Evolutionary conservation across 2,329 filamentous ascomycete species (phyloP), one percentile per base, ranked within the genome.

Genomic region (Cryphonectria carpinicola): DNA sequence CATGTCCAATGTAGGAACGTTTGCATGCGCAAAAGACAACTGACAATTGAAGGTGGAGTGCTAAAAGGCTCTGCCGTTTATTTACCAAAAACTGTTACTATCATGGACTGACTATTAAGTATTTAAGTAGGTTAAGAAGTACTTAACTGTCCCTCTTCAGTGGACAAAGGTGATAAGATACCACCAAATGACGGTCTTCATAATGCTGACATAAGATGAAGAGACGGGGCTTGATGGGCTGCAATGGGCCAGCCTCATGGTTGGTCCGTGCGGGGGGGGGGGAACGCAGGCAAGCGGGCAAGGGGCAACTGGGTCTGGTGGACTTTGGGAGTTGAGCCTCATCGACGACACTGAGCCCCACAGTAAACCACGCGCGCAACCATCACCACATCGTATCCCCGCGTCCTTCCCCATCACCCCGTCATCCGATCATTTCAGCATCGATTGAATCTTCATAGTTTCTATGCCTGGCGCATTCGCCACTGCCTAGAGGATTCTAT

Each of bases 381-480:
- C 46, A 35, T 60, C 39, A 67, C 66, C 66, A 49, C 46, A 28
- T 52, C 66, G 5, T 49, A 19, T 4, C 32, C 66, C 65, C 64
- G 32, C 65, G 25, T 39, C 60, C 66, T 60, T n/a, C 19, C 19
- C 56, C 68, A 72, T 72, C 69, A 61, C 54, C 25, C 43, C 28
- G 46, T 49, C 66, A 65, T 65, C 71, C 32, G 49, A 68, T 17
- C 22, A 46, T 19, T 28, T 28, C n/a, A 61, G 32, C 37, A 68
- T 58, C 37, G 46, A 64, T 52, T 41, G n/a, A 54, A 64, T 11
- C 41, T 37, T 28, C 17, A 37, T 62, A 37, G 28, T n/a, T 39
- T 32, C 37, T 32, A 32, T n/a, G 28, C 25, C 39, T 68, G 62
- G 46, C 35, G 41, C n/a, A 19, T 35, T 63, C 25, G 25, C 8